Conservation (phyloP, 805 yeast species). For the Limtongia smithiae region DNA sequence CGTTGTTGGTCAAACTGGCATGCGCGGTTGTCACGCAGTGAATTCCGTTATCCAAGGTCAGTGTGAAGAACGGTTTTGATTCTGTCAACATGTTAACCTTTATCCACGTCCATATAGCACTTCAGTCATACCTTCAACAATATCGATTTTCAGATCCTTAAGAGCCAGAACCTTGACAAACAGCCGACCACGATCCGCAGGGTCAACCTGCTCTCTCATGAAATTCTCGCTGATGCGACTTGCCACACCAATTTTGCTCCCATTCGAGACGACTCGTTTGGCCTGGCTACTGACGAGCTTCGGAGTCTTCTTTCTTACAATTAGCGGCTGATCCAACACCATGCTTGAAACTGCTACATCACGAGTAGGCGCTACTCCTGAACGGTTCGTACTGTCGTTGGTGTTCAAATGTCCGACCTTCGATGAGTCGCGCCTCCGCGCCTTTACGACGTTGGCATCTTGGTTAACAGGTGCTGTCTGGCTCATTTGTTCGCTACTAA, state of each 20-base stretch:
- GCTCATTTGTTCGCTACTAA: neutral
- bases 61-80: conserved; percentile 44
- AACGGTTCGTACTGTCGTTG: neutral
- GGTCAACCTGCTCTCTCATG: conserved; percentile 21
- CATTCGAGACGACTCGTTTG: too few species aligned
- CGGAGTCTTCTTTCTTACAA: too few species aligned
- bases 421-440: too few species aligned
- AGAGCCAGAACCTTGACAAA: conserved; percentile 49
- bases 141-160: conserved; percentile 47
- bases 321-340: too few species aligned
- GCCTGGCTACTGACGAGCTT: too few species aligned
- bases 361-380: conserved; percentile 5
- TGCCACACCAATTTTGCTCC: too few species aligned
- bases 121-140: conserved; percentile 10
- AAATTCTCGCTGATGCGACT: too few species aligned
- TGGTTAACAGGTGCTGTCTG: neutral
- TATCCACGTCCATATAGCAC: neutral
- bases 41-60: conserved; percentile 70
- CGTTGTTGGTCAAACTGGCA: conserved; percentile 35
- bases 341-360: conserved; percentile 1
- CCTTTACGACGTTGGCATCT: too few species aligned
- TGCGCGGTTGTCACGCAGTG: conserved; percentile 70
- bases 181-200: conserved; percentile 44
- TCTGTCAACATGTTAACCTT: conserved; percentile 37
- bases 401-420: too few species aligned